Evolutionary conservation across 805 yeast species (phyloP).

Genomic region (Saccharomycopsis capsularis): DNA sequence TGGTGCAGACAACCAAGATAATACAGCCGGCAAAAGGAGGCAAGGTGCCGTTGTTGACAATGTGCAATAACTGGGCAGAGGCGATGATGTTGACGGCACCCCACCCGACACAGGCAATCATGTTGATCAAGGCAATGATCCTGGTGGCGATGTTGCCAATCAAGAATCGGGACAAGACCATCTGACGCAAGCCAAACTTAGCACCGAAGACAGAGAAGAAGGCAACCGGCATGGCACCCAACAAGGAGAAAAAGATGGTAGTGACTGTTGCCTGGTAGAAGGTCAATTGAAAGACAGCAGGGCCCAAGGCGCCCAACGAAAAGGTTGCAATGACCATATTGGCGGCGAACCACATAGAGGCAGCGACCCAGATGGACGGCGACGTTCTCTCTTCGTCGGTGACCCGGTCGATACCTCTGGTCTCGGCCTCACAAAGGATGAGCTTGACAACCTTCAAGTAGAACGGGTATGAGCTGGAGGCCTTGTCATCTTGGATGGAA

Average conservation of each 20-base stretch:
- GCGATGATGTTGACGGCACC: conserved; percentile 88
- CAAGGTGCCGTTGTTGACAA: conserved; percentile 56
- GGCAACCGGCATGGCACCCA: conserved; percentile 79
- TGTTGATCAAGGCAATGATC: conserved; percentile 68
- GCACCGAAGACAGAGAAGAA: conserved; percentile 79
- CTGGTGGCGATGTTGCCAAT: conserved; percentile 72
- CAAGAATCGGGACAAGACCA: conserved; percentile 71
- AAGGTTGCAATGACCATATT: conserved; percentile 81
- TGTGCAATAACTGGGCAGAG: conserved; percentile 74
- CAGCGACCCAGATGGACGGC: conserved; percentile 58
- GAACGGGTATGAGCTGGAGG: conserved; percentile 7
- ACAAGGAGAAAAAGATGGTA: conserved; percentile 63
- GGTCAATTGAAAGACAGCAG: conserved; percentile 55
- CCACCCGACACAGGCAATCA: conserved; percentile 91
- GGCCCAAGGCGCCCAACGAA: conserved; percentile 68
- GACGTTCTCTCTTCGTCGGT: conserved; percentile 74
- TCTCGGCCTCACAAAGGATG: conserved; percentile 37
- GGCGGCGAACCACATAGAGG: conserved; percentile 88
- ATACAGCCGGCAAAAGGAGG: conserved; percentile 93
- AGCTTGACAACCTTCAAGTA: conserved; percentile 13
- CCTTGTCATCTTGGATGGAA: conserved; percentile 15
- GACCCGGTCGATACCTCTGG: conserved; percentile 74
- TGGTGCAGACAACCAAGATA: conserved; percentile 59
- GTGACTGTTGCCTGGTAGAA: conserved; percentile 65
- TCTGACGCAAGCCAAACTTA: conserved; percentile 79